phyloP scores from a whole-genome alignment of 2,329 filamentous ascomycete genomes.

The Calonectria fujianensis region DNA sequence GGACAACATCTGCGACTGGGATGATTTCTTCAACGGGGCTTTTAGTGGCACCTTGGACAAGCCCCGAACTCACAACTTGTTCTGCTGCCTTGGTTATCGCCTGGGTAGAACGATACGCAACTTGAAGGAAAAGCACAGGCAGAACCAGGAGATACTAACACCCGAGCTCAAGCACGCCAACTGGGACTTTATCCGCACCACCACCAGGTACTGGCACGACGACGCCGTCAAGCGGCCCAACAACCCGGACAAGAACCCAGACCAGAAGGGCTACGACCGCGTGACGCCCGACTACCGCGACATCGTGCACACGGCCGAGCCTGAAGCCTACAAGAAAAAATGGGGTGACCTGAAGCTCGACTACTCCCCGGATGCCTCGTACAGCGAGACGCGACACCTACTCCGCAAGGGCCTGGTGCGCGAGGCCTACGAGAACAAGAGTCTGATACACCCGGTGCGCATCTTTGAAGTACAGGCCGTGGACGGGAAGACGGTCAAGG shows the following conservation, averaged over 20 bases:
- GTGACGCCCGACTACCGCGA: conserved; percentile 52
- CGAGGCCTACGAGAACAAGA: conserved; percentile 66
- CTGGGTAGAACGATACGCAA: conserved; percentile 60
- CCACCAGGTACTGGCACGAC: conserved; percentile 44
- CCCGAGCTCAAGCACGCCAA: conserved; percentile 35
- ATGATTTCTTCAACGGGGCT: not conserved
- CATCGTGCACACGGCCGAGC: conserved; percentile 59
- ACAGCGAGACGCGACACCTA: conserved; percentile 47
- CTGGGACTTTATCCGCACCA: conserved; percentile 39
- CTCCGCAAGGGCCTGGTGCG: conserved; percentile 64
- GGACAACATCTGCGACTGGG: conserved; percentile 30
- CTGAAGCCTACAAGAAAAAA: conserved; percentile 43
- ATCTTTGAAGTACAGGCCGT: conserved; percentile 45
- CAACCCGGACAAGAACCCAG: conserved; percentile 40
- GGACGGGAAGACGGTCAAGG: conserved; percentile 36
- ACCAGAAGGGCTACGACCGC: conserved; percentile 13
- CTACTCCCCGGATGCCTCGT: conserved; percentile 39
- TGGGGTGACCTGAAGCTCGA: conserved; percentile 29
- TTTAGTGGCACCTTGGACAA: conserved; percentile 10
- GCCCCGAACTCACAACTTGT: conserved; percentile 45
- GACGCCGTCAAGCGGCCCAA: conserved; percentile 46
- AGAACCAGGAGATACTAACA: conserved; percentile 40
- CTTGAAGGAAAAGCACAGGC: conserved; percentile 38
- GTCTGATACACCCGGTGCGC: conserved; percentile 64
- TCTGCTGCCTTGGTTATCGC: conserved; percentile 60